Evolutionary conservation across 208 protist species (phyloP).

Genomic region (Wallacemonas collosoma): DNA sequence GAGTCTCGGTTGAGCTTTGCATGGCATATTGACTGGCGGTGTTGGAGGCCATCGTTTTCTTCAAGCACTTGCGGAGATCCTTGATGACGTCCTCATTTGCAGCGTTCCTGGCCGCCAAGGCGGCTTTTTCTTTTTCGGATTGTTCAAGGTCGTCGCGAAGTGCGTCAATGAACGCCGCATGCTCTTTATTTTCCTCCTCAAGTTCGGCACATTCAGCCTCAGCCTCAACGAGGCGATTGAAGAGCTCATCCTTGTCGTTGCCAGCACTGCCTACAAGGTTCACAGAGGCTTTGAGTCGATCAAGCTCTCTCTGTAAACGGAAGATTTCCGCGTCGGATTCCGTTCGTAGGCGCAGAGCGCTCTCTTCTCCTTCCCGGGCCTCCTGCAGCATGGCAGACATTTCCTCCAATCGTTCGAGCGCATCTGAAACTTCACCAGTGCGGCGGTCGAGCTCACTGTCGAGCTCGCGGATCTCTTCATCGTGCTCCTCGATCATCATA

Average conservation of each 20-base stretch:
- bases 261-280: constrained; percentile 20
- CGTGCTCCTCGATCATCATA: constrained; percentile 56
- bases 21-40: constrained; percentile 11
- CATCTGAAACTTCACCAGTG: constrained; percentile 66
- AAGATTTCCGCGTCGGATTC: constrained; percentile 78
- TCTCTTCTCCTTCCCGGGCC: constrained; percentile 68
- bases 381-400: constrained; percentile 78
- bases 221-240: constrained; percentile 30
- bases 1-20: constrained; percentile 8
- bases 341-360: constrained; percentile 43
- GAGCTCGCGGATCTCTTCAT: constrained; percentile 61
- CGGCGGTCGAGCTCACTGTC: constrained; percentile 57
- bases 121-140: constrained; percentile 12
- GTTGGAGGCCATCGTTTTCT: constrained; percentile 11
- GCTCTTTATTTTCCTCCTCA: constrained; percentile 22
- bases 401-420: constrained; percentile 73
- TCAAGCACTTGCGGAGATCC: constrained; percentile 39
- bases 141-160: constrained; percentile 13
- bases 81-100: constrained; percentile 35
- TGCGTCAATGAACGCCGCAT: constrained; percentile 5
- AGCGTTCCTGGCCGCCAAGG: constrained; percentile 28
- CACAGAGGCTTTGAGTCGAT: constrained; percentile 36
- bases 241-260: constrained; percentile 28
- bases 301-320: constrained; percentile 67
- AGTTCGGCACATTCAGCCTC: constrained; percentile 32